Conservation (phyloP, 2,329 filamentous ascomycete genomes). For the Lasiodiplodia sp. region DNA sequence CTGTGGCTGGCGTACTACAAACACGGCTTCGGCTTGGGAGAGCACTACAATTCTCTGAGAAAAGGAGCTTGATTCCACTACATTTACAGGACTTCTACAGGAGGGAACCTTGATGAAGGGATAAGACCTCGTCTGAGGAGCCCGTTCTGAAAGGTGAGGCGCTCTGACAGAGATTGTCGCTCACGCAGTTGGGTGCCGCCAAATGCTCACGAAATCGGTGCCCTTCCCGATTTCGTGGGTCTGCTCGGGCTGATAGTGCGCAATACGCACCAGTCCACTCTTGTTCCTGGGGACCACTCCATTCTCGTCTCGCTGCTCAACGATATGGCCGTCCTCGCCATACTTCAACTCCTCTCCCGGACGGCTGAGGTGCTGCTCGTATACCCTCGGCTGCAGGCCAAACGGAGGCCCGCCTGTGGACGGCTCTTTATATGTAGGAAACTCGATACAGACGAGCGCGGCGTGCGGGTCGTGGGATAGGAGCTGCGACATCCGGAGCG, state of each 20-base stretch:
- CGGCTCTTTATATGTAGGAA: slow-evolving; percentile 75
- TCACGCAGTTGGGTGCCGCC: slow-evolving; percentile 45
- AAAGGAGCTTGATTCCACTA: slow-evolving; percentile 35
- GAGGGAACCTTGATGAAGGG: background rate
- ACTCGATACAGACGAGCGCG: slow-evolving; percentile 74
- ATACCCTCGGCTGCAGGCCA: slow-evolving; percentile 72
- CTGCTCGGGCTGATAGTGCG: slow-evolving; percentile 63
- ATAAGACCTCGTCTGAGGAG: background rate
- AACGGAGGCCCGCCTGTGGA: slow-evolving; percentile 74
- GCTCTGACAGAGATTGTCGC: background rate
- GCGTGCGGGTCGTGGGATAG: slow-evolving; percentile 56
- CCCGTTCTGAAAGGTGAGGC: background rate
- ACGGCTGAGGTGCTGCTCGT: slow-evolving; percentile 72
- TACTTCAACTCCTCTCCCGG: slow-evolving; percentile 75
- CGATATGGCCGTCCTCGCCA: slow-evolving; percentile 60
- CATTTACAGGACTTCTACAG: background rate
- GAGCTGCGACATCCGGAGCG: slow-evolving; percentile 61
- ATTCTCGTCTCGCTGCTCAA: slow-evolving; percentile 52
- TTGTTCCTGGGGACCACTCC: slow-evolving; percentile 43
- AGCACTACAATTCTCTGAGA: slow-evolving; percentile 92
- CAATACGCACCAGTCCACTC: slow-evolving; percentile 53
- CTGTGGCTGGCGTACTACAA: slow-evolving; percentile 96
- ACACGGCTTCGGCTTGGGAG: slow-evolving; percentile 91
- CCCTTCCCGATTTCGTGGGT: slow-evolving; percentile 64
- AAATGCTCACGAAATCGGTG: slow-evolving; percentile 58